These are phyloP conservation scores for Leccinellum luteum DNA, from an alignment of 768 basidiomycete species.

Conservation along the genomic window DNA sequence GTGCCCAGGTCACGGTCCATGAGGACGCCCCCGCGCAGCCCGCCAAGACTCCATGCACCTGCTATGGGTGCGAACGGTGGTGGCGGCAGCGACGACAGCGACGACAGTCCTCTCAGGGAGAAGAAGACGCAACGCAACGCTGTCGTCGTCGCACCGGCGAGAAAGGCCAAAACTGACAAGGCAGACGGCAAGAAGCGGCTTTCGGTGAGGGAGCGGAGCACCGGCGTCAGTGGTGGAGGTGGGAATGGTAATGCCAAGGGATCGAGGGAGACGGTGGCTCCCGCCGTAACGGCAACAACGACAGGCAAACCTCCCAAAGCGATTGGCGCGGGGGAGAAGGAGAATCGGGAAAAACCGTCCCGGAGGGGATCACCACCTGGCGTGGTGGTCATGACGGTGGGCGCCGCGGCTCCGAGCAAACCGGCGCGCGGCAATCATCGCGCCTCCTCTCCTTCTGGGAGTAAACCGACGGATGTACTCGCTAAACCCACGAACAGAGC, in stretches of 20 bases:
- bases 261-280: conserved; percentile 21
- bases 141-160: neutral
- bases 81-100: conserved; percentile 44
- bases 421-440: neutral
- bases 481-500: conserved; percentile 11
- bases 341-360: conserved; percentile 36
- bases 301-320: conserved; percentile 28
- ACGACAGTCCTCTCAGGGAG: conserved; percentile 55
- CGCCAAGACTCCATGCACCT: conserved; percentile 7
- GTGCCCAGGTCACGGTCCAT: neutral
- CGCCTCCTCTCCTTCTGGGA: neutral
- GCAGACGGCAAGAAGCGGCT: conserved; percentile 27
- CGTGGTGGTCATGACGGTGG: conserved; percentile 5
- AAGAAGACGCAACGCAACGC: conserved; percentile 41
- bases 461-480: conserved; percentile 9
- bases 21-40: conserved; percentile 25
- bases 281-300: conserved; percentile 5
- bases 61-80: conserved; percentile 2
- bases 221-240: neutral
- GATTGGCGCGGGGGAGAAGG: conserved; percentile 32
- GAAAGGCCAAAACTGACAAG: conserved; percentile 12
- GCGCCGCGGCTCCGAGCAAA: conserved; percentile 19
- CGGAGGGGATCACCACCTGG: conserved; percentile 24
- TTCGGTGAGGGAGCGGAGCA: conserved; percentile 39
- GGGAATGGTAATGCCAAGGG: conserved; percentile 25